These are phyloP conservation scores for Kazachstania sp. DNA, from an alignment of 1,139 yeast genomes.

Conservation along the genomic window DNA sequence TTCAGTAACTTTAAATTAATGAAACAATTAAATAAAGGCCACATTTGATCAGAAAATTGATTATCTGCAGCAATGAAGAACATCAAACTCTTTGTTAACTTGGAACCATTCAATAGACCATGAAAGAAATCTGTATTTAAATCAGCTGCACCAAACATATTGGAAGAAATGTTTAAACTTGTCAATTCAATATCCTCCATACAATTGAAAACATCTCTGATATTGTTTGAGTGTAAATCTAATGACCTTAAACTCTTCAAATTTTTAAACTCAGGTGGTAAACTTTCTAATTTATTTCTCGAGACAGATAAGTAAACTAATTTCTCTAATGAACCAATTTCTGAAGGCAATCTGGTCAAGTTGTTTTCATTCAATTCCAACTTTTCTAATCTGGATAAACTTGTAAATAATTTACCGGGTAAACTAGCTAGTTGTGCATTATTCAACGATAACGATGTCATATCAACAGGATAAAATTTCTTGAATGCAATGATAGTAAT, in stretches of 20 bases:
- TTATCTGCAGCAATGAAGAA: slow-evolving; percentile 72
- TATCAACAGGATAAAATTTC: slow-evolving; percentile 45
- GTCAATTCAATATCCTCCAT: slow-evolving; percentile 59
- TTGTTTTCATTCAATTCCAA: slow-evolving; percentile 77
- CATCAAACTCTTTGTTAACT: slow-evolving; percentile 46
- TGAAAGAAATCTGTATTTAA: slow-evolving; percentile 22
- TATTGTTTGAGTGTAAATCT: slow-evolving; percentile 81
- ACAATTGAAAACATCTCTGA: slow-evolving; percentile 59
- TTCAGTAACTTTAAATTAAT: slow-evolving; percentile 57
- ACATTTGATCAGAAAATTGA: slow-evolving; percentile 68
- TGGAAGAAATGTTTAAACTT: slow-evolving; percentile 69
- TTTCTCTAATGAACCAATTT: slow-evolving; percentile 50
- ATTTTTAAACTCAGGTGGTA: slow-evolving; percentile 64
- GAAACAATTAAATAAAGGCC: slow-evolving; percentile 58
- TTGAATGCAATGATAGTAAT: slow-evolving; percentile 65
- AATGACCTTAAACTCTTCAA: slow-evolving; percentile 55
- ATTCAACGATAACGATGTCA: slow-evolving; percentile 68
- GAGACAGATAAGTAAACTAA: slow-evolving; percentile 61
- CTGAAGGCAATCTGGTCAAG: slow-evolving; percentile 65
- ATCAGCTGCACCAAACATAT: slow-evolving; percentile 43
- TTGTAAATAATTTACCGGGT: slow-evolving; percentile 54
- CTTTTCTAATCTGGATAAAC: slow-evolving; percentile 61
- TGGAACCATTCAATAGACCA: slow-evolving; percentile 21
- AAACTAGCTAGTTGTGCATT: slow-evolving; percentile 76
- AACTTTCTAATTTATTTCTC: slow-evolving; percentile 61